phyloP scores from a whole-genome alignment of 805 yeast species.

The Grigorovia humatica region DNA sequence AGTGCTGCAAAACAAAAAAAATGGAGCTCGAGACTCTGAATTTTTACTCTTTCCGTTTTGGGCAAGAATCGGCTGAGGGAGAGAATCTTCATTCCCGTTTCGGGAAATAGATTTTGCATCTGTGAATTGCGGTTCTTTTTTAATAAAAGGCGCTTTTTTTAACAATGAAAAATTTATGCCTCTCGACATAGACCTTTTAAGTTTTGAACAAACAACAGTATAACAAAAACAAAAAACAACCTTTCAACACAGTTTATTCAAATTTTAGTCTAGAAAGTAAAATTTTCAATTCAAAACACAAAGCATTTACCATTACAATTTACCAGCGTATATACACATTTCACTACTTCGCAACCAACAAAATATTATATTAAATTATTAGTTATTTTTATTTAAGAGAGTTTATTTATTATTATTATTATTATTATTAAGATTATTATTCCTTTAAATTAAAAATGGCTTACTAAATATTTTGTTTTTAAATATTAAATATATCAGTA shows the following conservation, averaged over 20 bases:
- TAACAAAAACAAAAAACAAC: not conserved
- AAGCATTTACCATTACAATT: slow-evolving; percentile 2
- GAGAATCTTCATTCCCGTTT: not conserved
- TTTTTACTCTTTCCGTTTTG: too few relatives aligned
- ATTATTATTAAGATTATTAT: slow-evolving; percentile 1
- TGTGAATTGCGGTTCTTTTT: not conserved
- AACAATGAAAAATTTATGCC: not conserved
- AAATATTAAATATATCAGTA: not conserved
- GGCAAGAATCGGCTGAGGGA: too few relatives aligned
- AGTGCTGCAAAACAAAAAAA: too few relatives aligned
- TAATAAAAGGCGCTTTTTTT: not conserved
- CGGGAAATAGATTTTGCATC: not conserved
- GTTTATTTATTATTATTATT: not conserved
- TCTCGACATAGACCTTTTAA: too few relatives aligned
- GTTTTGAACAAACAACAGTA: not conserved
- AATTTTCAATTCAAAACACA: not conserved
- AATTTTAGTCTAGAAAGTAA: not conserved
- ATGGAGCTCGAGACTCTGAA: too few relatives aligned
- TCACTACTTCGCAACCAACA: slow-evolving; percentile 14
- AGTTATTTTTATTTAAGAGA: slow-evolving; percentile 4
- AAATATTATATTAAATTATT: slow-evolving; percentile 6
- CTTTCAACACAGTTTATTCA: not conserved
- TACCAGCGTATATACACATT: slow-evolving; percentile 1
- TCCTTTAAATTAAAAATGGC: slow-evolving; percentile 14
- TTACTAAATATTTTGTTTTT: slow-evolving; percentile 16